Percentiles rank a stretch among this genome's conserved stretches.
These are phyloP conservation scores for Lactuca sativa DNA, from an alignment of 129 eudicot genomes.

Conservation along the genomic window DNA sequence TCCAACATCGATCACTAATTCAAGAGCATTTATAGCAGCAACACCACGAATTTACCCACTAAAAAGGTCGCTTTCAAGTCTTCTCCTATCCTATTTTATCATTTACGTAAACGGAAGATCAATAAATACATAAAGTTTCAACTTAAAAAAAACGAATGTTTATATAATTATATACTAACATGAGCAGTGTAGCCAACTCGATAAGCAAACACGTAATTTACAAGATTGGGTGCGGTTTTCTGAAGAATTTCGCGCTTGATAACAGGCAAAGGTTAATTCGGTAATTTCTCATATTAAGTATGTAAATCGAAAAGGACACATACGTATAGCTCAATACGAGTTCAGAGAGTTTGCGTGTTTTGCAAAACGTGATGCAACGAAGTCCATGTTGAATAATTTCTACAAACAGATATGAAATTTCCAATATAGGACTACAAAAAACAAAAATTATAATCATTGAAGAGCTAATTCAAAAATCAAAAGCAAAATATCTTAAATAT, in stretches of 20 bases:
- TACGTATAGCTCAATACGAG: conserved; percentile 92
- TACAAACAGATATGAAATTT: conserved; percentile 71
- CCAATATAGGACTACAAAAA: conserved; percentile 83
- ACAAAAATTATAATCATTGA: conserved; percentile 6
- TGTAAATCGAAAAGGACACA: conserved; percentile 33
- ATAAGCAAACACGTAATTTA: conserved; percentile 60
- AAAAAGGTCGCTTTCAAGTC: conserved; percentile 78
- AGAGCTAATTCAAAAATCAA: neutral
- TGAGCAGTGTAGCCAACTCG: no score
- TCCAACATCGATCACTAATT: conserved; percentile 96
- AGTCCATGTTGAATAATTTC: conserved; percentile 96
- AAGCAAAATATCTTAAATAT: no score
- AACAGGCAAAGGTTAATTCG: conserved; percentile 18
- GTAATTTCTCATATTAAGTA: conserved; percentile 16
- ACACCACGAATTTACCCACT: conserved; percentile 73
- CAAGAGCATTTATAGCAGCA: conserved; percentile 98
- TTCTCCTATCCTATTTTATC: conserved; percentile 86
- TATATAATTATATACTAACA: no score
- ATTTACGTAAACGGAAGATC: no score
- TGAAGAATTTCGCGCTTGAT: conserved; percentile 82
- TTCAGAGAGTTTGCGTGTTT: conserved; percentile 94
- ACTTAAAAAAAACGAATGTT: no score
- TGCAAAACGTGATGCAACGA: conserved; percentile 95
- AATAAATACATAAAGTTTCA: no score
- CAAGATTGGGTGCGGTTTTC: conserved; percentile 72